phyloP scores from a whole-genome alignment of 768 basidiomycete species.

The Udeniomyces megalosporus region DNA sequence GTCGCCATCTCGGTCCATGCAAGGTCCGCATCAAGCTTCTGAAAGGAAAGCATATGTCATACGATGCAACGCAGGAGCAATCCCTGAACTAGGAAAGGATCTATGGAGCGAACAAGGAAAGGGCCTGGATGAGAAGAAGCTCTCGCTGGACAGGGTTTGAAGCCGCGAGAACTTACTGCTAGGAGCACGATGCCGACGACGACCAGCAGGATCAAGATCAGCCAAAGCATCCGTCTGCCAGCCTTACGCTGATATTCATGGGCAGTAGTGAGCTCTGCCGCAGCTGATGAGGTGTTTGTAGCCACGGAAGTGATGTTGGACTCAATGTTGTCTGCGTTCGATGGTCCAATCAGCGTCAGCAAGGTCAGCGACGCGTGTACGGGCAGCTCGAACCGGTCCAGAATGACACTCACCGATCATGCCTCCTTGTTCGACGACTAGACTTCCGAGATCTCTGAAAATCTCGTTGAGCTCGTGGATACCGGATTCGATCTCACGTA shows the following conservation, averaged over 20 bases:
- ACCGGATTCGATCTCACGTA: constrained; percentile 88
- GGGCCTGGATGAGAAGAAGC: too few species aligned
- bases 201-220: constrained; percentile 70
- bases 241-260: constrained; percentile 89
- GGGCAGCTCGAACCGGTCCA: background rate
- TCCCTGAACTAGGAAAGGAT: too few species aligned
- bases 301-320: constrained; percentile 77
- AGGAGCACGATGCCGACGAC: constrained; percentile 78
- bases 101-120: too few species aligned
- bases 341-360: background rate
- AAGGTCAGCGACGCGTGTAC: background rate
- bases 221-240: constrained; percentile 71
- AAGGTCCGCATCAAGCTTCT: too few species aligned
- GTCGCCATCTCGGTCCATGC: too few species aligned
- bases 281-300: constrained; percentile 62
- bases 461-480: constrained; percentile 93
- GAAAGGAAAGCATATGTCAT: too few species aligned
- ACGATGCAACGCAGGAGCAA: too few species aligned
- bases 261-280: constrained; percentile 72
- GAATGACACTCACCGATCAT: constrained; percentile 61
- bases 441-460: constrained; percentile 84
- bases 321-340: constrained; percentile 70
- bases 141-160: too few species aligned
- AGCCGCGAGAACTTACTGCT: constrained; percentile 49
- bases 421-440: constrained; percentile 83